Percentiles rank a stretch among this genome's conserved stretches.
These are phyloP conservation scores for Monosporozyma aquatica DNA, from an alignment of 805 yeast species.

Conservation along the genomic window DNA sequence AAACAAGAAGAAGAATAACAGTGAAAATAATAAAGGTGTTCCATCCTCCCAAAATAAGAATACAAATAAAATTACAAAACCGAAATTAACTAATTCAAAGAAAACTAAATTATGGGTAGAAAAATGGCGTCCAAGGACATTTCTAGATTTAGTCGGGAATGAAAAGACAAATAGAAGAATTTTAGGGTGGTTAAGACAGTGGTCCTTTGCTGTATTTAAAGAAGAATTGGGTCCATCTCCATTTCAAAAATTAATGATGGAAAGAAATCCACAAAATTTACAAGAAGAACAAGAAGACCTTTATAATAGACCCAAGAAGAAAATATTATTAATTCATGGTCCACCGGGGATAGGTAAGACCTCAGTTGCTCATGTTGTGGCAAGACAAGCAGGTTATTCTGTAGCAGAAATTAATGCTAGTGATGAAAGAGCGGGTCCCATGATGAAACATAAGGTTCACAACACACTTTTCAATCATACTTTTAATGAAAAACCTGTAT, in stretches of 20 bases:
- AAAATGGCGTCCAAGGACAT: constrained; percentile 57
- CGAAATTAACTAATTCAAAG: too few species aligned
- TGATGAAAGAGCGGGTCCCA: constrained; percentile 60
- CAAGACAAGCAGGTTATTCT: constrained; percentile 72
- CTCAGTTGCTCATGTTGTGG: constrained; percentile 74
- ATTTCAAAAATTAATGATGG: not conserved
- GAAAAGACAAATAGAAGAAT: constrained; percentile 53
- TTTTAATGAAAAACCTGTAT: constrained; percentile 64
- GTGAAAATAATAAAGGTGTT: too few species aligned
- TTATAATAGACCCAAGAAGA: constrained; percentile 49
- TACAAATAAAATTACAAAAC: too few species aligned
- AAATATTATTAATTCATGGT: constrained; percentile 71
- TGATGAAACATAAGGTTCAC: constrained; percentile 43
- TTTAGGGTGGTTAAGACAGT: constrained; percentile 54
- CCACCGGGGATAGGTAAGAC: constrained; percentile 95
- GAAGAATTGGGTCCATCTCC: constrained; percentile 25
- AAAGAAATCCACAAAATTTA: not conserved
- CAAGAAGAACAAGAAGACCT: constrained; percentile 34
- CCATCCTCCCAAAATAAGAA: not conserved
- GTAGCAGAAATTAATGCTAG: constrained; percentile 81
- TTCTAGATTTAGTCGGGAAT: constrained; percentile 60
- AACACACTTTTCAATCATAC: constrained; percentile 61
- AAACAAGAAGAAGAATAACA: not conserved
- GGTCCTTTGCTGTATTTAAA: constrained; percentile 54
- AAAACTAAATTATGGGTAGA: constrained; percentile 41